These are phyloP conservation scores for Astrephomene gubernaculifera DNA, from an alignment of 139 green algal genomes.

Conservation along the genomic window DNA sequence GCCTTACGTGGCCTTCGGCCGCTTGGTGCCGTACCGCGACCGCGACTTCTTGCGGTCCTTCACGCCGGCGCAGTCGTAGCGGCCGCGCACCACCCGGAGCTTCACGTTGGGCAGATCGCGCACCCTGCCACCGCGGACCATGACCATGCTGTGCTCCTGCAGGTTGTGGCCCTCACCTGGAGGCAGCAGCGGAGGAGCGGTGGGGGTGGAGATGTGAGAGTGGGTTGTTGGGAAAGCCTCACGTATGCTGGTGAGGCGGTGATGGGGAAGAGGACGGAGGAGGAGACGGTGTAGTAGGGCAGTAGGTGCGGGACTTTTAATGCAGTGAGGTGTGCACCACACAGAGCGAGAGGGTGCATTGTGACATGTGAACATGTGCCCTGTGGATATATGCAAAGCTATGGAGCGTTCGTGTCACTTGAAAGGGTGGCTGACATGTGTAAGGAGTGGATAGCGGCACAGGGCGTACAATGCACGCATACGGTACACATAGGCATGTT, in stretches of 20 bases:
- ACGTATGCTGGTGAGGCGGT: no score
- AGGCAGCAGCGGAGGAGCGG: no score
- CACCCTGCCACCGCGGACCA: conserved; percentile 82
- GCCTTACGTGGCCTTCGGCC: conserved; percentile 40
- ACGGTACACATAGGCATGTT: no score
- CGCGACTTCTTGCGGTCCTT: conserved; percentile 65
- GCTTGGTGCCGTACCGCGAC: conserved; percentile 81
- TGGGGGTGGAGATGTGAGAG: background rate
- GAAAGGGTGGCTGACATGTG: no score
- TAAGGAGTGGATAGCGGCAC: no score
- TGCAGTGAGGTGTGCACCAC: no score
- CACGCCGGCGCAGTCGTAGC: conserved; percentile 77
- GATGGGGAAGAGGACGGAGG: background rate
- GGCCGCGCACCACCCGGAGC: conserved; percentile 74
- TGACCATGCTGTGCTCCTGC: conserved; percentile 90
- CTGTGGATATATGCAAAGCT: no score
- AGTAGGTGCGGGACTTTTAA: no score
- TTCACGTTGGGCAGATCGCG: conserved; percentile 89
- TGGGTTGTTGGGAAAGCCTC: background rate
- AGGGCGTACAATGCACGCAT: no score
- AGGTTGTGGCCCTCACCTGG: conserved; percentile 71
- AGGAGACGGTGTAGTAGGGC: background rate
- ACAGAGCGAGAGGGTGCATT: no score
- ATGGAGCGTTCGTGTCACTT: no score
- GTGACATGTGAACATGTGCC: no score